These are phyloP conservation scores for Thoreauomyces humboldtii DNA, from an alignment of 192 early-diverging fungal genomes.

Conservation along the genomic window DNA sequence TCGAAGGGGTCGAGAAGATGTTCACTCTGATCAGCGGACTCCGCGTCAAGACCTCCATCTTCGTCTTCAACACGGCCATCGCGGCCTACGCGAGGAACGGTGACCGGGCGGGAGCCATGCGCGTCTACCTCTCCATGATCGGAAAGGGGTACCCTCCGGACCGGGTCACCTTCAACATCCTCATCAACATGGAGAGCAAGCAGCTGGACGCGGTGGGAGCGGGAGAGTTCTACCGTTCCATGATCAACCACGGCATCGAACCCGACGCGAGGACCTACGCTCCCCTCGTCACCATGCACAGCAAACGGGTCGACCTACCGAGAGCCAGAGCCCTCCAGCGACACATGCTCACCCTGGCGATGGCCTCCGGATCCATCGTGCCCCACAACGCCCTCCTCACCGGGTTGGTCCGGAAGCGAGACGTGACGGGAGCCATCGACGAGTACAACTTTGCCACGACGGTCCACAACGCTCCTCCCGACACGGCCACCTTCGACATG, in stretches of 20 bases:
- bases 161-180: constrained; percentile 36
- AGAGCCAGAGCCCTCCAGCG: constrained; percentile 1
- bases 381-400: constrained; percentile 15
- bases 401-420: background rate
- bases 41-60: constrained; percentile 8
- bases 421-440: background rate
- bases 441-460: constrained; percentile 9
- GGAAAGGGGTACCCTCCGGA: constrained; percentile 21
- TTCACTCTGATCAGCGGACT: constrained; percentile 3
- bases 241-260: constrained; percentile 1
- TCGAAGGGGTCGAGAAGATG: constrained; percentile 9
- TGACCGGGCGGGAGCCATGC: constrained; percentile 12
- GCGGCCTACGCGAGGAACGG: constrained; percentile 14
- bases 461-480: constrained; percentile 3
- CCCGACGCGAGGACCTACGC: constrained; percentile 6
- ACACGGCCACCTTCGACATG: constrained; percentile 38
- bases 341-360: background rate
- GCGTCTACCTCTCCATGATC: constrained; percentile 14
- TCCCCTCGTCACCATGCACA: constrained; percentile 23
- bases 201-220: constrained; percentile 23
- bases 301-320: background rate
- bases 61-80: constrained; percentile 31
- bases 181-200: constrained; percentile 24
- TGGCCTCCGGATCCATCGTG: background rate
- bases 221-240: background rate